These are phyloP conservation scores for Ceratocystis cubensis DNA, from an alignment of 2,329 filamentous ascomycete species.

Conservation along the genomic window DNA sequence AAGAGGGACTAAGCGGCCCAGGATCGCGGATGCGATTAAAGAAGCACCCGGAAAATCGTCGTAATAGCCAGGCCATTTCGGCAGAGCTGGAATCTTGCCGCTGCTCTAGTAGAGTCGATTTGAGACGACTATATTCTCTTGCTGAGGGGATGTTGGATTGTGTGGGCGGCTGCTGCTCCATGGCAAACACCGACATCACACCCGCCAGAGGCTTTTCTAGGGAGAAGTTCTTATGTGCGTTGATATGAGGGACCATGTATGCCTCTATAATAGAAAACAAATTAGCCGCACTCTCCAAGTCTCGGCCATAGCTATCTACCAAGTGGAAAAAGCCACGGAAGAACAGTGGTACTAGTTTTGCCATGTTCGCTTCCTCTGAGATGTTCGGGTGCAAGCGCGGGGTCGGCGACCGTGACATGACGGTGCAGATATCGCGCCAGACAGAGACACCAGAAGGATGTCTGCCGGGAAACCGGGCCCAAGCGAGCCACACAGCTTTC, in stretches of 20 bases:
- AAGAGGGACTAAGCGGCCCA: background rate
- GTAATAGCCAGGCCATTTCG: slow-evolving; percentile 14
- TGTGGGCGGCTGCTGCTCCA: slow-evolving; percentile 1
- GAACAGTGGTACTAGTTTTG: slow-evolving; percentile 11
- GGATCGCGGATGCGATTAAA: slow-evolving; percentile 7
- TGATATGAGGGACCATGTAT: slow-evolving; percentile 17
- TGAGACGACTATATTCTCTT: slow-evolving; percentile 12
- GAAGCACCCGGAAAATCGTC: slow-evolving; percentile 10
- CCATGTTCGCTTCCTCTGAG: slow-evolving; percentile 12
- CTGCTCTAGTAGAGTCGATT: background rate
- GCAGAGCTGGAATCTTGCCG: slow-evolving; percentile 6
- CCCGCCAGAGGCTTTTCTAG: background rate
- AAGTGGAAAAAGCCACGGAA: slow-evolving; percentile 15
- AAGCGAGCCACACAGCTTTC: slow-evolving; percentile 19
- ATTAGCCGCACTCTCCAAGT: slow-evolving; percentile 2
- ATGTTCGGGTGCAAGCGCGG: slow-evolving; percentile 17
- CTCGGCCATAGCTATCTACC: slow-evolving; percentile 17
- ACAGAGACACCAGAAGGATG: slow-evolving; percentile 10
- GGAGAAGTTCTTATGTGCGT: background rate
- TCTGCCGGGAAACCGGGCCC: slow-evolving; percentile 9
- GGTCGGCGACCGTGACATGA: slow-evolving; percentile 14
- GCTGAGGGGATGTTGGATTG: slow-evolving; percentile 1
- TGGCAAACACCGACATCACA: slow-evolving; percentile 14
- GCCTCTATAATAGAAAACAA: slow-evolving; percentile 14
- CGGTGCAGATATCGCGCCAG: slow-evolving; percentile 9